These are phyloP conservation scores for Cornus kousa DNA, from an alignment of 148 eudicot genomes.

Conservation along the genomic window DNA sequence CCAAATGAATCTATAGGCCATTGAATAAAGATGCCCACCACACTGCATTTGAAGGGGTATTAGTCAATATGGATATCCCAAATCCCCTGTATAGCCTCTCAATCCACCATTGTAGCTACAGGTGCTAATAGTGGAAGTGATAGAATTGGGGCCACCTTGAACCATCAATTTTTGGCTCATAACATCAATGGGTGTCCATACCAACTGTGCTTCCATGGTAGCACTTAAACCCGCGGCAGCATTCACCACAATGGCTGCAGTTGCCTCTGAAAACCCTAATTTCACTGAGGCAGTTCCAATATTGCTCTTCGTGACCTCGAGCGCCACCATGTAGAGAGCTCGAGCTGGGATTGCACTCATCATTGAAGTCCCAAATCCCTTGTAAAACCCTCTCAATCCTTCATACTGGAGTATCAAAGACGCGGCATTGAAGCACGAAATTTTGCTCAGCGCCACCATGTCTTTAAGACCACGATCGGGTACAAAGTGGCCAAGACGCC, in stretches of 20 bases:
- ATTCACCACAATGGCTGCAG: conserved; percentile 55
- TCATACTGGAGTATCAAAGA: conserved; percentile 44
- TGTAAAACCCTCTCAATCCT: conserved; percentile 58
- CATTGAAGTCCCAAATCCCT: conserved; percentile 78
- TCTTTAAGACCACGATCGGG: conserved; percentile 78
- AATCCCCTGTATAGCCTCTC: conserved; percentile 58
- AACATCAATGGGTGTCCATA: conserved; percentile 67
- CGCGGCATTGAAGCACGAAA: conserved; percentile 52
- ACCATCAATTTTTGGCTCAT: conserved; percentile 65
- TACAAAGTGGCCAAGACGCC: conserved; percentile 68
- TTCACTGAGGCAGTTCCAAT: conserved; percentile 44
- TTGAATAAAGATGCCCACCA: conserved; percentile 66
- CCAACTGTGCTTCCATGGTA: conserved; percentile 58
- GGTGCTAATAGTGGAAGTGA: neutral
- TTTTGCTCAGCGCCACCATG: conserved; percentile 35
- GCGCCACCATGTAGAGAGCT: conserved; percentile 77
- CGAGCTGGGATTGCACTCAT: conserved; percentile 87
- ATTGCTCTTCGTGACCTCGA: conserved; percentile 71
- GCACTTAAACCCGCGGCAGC: conserved; percentile 53
- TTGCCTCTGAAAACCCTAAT: conserved; percentile 56
- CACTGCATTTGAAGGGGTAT: conserved; percentile 63
- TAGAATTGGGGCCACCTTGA: conserved; percentile 26
- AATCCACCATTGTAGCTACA: conserved; percentile 34
- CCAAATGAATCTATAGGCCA: conserved; percentile 38
- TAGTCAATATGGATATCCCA: conserved; percentile 56